Base-by-base conservation (phyloP, 1,139 yeast species). In the Kluyveromyces marxianus region DNA sequence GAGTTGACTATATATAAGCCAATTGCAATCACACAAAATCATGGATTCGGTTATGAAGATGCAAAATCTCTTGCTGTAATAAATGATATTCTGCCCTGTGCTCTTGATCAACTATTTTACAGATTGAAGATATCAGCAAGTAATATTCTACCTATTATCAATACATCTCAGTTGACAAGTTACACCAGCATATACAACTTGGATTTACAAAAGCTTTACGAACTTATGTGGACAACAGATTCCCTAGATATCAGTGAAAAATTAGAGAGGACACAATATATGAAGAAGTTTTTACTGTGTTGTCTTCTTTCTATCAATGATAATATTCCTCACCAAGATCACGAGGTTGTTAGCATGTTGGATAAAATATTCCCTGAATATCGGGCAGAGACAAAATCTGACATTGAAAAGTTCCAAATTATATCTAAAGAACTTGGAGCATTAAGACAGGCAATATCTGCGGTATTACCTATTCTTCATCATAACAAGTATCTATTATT, bases 141-240 rank as follows among this genome's bases (percentile, higher is more conserved):
- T 27, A 33, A 44, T n/a, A 29, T 56, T 21, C 35, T 56, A 28
- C 50, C 56, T 5, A 37, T 49, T 8, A 43, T 55, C 14, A 44
- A 54, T 37, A 32, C 47, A 10, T 43, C 48, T 6, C 50, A 45
- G 14, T 45, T 60, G 37, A 33, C 47, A 4, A 53, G 51, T 38
- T 59, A 56, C 45, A 55, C 57, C 35, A 52, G 50, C 31, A 42
- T 60, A 5, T 59, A 58, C 44, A 50, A 49, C 5, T 46, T 59
- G 7, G 49, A 52, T 8, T 25, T 52, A 8, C 42, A 53, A 7
- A 56, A 53, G 25, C 35, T 60, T n/a, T 47, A 49, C 32, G 48
- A 52, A 32, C 51, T 45, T 35, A 34, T 53, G 7, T 50, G 42
- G 32, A 43, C 46, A 10, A 44, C 54, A 5, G 45, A 50, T 3